Base-by-base conservation (phyloP, 2,329 filamentous ascomycete genomes). In the Chrysosporium keratinophilum region DNA sequence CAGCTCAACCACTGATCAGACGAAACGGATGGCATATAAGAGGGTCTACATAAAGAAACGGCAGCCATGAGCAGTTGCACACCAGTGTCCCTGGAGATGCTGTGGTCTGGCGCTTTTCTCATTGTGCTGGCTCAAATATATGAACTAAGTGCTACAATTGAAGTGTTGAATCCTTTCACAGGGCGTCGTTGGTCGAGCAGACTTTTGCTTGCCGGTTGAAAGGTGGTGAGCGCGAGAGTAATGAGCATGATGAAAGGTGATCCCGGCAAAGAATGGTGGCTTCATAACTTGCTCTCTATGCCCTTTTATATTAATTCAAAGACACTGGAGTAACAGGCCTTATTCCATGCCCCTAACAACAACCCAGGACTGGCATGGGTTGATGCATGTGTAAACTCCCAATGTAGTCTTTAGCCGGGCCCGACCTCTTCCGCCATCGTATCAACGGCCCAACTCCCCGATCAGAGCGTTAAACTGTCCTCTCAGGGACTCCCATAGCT, bases 401-500 rank as follows among this genome's bases (percentile, higher is more conserved):
- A 28, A 7, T 4, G 23, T 28, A 28, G 7, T 28, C 3, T 28
- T 28, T 7, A 28, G 23, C 7, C 23, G 23, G 23, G 23, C 7
- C 23, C 23, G 23, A 28, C 3, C 3, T 7, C 23, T 28, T 28
- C 3, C 7, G 23, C 23, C 23, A 28, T 7, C 23, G 23, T 28
- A 28, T 33, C 47, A 53, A 17, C 10, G 12, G 12, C 11, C 12
- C 41, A 49, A 52, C 41, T 73, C 69, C 12, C 69, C 67, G 47
- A 68, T 68, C 10, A 67, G 53, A 20, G 48, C 56, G 47, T 75
- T 79, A 60, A 85, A 83, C 12, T 64, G 63, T 9, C 56, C 54
- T 56, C 81, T 58, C 15, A 78, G 69, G 49, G 62, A 60, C 35
- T 68, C 63, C 81, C 82, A 86, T 28, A 68, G 62, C 2, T 67